Base-by-base conservation (phyloP, 495 filamentous ascomycete genomes). In the Neurospora discreta region DNA sequence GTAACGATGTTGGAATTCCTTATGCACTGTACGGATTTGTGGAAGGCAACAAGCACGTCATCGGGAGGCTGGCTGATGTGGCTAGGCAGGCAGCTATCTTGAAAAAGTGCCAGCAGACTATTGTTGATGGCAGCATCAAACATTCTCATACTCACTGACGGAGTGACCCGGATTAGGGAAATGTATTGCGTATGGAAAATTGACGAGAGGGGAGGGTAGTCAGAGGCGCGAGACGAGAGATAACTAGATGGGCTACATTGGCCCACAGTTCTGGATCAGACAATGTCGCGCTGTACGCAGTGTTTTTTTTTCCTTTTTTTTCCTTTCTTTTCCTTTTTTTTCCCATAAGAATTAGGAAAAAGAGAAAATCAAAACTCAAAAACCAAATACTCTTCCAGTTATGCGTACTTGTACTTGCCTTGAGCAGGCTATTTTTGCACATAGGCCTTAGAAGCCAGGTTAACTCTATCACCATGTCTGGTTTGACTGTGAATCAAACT, bases 1-100 rank as follows among this genome's bases (percentile, higher is more conserved):
- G 95, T 76, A 84, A 89, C 26, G 94, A 98, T 23, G 93, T 94
- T 6, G 93, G 89, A 60, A 94, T 99, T 70, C 95, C 95, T 1
- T 99, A 99, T 81, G 92, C 95, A 16, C 81, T 97, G 58, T 97
- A 94, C 78, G 96, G 95, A 2, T 99, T 99, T 79, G 90, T 93
- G 65, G 91, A 97, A 68, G 94, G 95, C 13, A 98, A 97, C 74
- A 92, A 90, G 79, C 87, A 93, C 77, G 94, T 98, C 39, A 91
- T 99, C 78, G 87, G 93, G 23, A 86, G 87, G 60, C 84, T 99
- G 52, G 92, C 87, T 20, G 96, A 99, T 74, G 90, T 99, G 36
- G 90, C 90, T 11, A 91, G 92, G 77, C 95, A 98, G 77, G 92
- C 94, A 41, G 87, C 89, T 38, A 93, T 99, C 68, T 80, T 99